Conservation (phyloP, 2,329 filamentous ascomycete genomes). For the Capronia americana region DNA sequence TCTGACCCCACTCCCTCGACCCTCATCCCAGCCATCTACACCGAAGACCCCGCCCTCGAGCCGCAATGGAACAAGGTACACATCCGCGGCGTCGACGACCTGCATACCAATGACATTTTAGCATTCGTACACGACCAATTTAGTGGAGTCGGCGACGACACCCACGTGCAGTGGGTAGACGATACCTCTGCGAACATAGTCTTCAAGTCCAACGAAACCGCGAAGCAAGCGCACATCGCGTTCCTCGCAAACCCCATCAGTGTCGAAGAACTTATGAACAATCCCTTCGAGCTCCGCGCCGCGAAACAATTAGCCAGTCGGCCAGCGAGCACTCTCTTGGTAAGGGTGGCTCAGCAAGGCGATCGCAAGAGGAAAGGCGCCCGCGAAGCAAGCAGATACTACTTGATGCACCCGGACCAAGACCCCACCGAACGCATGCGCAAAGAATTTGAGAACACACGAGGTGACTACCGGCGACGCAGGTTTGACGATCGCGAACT, state of each 20-base stretch:
- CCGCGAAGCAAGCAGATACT: conserved; percentile 83
- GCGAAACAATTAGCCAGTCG: conserved; percentile 73
- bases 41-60: conserved; percentile 38
- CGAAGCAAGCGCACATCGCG: conserved; percentile 59
- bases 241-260: conserved; percentile 50
- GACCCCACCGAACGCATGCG: conserved; percentile 77
- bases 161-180: conserved; percentile 88
- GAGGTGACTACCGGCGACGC: conserved; percentile 55
- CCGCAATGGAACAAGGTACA: conserved; percentile 70
- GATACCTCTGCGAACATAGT: conserved; percentile 88
- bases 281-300: conserved; percentile 68
- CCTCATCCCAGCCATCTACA: conserved; percentile 40
- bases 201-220: conserved; percentile 66
- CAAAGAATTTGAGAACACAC: conserved; percentile 57
- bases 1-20: conserved; percentile 25
- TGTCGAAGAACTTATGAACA: conserved; percentile 54
- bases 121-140: conserved; percentile 75
- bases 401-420: conserved; percentile 87
- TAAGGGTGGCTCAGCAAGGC: conserved; percentile 74
- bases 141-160: conserved; percentile 55
- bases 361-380: conserved; percentile 85
- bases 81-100: conserved; percentile 78
- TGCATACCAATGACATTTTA: conserved; percentile 81
- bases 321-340: conserved; percentile 71
- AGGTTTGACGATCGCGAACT: conserved; percentile 68